Percentiles rank a stretch among this genome's conserved stretches.
Conservation (phyloP, 805 yeast genomes). For the Schizosaccharomyces cryophilus region DNA sequence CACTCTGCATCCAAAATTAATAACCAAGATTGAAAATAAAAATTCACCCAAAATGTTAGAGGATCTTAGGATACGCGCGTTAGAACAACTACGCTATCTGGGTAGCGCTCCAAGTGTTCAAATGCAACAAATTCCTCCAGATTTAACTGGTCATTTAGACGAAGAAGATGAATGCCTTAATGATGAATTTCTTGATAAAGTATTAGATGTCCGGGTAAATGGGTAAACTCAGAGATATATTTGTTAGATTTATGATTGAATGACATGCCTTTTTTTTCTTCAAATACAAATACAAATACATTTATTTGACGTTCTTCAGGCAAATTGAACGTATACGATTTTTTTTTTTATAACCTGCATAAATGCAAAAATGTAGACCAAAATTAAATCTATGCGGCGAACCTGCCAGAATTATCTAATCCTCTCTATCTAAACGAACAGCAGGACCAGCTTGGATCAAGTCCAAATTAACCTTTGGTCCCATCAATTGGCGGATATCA, state of each 20-base stretch:
- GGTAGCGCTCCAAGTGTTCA: conserved; percentile 89
- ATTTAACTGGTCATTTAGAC: background rate
- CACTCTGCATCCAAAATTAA: conserved; percentile 63
- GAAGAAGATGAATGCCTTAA: conserved; percentile 1
- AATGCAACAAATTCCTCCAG: conserved; percentile 28
- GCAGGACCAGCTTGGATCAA: conserved; percentile 93
- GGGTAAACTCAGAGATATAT: background rate
- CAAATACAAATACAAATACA: background rate
- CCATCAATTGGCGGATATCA: conserved; percentile 86
- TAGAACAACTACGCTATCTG: conserved; percentile 58
- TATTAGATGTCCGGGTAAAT: background rate
- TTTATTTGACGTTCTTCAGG: background rate
- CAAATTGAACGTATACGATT: no score
- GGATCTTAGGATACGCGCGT: conserved; percentile 42
- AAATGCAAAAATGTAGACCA: no score
- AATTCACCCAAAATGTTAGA: conserved; percentile 67
- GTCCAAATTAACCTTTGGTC: conserved; percentile 86
- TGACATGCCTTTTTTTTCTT: background rate
- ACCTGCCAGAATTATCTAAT: background rate
- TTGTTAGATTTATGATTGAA: no score
- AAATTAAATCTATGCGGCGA: no score
- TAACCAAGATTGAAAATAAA: conserved; percentile 61
- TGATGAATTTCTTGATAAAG: background rate
- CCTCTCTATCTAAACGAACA: conserved; percentile 73
- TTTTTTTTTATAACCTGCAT: no score